Base-by-base conservation (phyloP, 306 rosid genomes). In the Casuarina cunninghamiana region DNA sequence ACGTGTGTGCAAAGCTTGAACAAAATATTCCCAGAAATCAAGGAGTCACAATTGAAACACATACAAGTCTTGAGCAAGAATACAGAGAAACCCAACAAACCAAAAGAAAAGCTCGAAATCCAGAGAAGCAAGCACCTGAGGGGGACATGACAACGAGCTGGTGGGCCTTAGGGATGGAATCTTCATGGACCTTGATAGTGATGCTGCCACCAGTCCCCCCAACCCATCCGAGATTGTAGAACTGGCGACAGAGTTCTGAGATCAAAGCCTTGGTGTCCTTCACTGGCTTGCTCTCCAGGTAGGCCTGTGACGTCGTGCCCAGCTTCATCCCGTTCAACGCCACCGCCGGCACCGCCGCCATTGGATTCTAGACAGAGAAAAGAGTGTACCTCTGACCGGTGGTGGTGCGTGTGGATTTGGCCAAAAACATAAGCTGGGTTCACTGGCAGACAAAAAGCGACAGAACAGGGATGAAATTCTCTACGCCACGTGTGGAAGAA, bases 181-280 rank as follows among this genome's bases (percentile, higher is more conserved):
- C 93, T 73, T 92, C 97, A 19, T 89, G 93, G 78, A 84, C 99
- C 78, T 86, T 95, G 79, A 95, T 82, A 63, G 91, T 84, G 91
- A 95, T 89, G 84, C 97, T 93, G 9, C 99, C 99, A 72, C 99
- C 99, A 0, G 99, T 92, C 16, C 98, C 98, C 0, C 97, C 88
- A 0, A 94, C 97, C 98, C 98, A 94, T 79, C 97, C 97, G 16
- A 91, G 94, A 68, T 48, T 82, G 85, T 92, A 95, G 86, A 95
- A 95, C 51, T 91, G 95, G 77, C 98, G 97, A 87, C 98, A 91
- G 0, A 95, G 97, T 53, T 95, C 97, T 4, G 97, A 87, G 81
- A 91, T 81, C 74, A 92, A 86, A 80, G 60, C 85, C 84, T 72
- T 88, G 0, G 98, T 92, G 46, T 95, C 98, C 74, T 77, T 86